Evolutionary conservation across 495 filamentous ascomycete species (phyloP).

Genomic region (Podospora appendiculata): DNA sequence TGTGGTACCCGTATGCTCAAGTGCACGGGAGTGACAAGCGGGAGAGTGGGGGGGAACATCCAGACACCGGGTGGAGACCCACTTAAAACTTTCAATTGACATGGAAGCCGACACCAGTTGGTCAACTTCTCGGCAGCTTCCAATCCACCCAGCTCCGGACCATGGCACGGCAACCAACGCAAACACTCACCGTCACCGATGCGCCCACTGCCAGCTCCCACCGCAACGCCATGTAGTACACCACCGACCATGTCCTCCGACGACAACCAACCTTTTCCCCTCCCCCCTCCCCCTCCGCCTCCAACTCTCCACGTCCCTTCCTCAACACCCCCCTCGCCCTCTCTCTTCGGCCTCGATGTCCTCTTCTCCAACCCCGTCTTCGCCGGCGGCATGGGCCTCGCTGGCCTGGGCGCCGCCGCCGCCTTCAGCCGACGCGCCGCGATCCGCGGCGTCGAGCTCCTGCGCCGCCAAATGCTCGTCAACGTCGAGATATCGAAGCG

Average conservation of each 20-base stretch:
- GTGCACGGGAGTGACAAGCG: no score
- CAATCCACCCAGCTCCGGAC: no score
- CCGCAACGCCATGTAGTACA: background rate
- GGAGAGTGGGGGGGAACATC: no score
- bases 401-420: constrained; percentile 69
- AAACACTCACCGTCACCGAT: no score
- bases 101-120: no score
- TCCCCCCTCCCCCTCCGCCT: background rate
- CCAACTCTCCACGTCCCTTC: background rate
- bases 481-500: constrained; percentile 91
- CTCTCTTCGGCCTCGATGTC: constrained; percentile 37
- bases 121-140: no score
- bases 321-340: constrained; percentile 2
- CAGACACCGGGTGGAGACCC: no score
- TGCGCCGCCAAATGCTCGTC: constrained; percentile 82
- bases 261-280: background rate
- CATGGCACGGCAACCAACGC: no score
- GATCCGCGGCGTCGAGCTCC: constrained; percentile 57
- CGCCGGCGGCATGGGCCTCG: constrained; percentile 70
- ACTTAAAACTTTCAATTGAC: no score
- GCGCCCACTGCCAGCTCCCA: no score
- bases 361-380: constrained; percentile 52
- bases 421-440: constrained; percentile 67
- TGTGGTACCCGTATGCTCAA: no score
- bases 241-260: background rate